phyloP scores from a whole-genome alignment of 2,329 filamentous ascomycete species.

The Sporothrix pseudoabietina region DNA sequence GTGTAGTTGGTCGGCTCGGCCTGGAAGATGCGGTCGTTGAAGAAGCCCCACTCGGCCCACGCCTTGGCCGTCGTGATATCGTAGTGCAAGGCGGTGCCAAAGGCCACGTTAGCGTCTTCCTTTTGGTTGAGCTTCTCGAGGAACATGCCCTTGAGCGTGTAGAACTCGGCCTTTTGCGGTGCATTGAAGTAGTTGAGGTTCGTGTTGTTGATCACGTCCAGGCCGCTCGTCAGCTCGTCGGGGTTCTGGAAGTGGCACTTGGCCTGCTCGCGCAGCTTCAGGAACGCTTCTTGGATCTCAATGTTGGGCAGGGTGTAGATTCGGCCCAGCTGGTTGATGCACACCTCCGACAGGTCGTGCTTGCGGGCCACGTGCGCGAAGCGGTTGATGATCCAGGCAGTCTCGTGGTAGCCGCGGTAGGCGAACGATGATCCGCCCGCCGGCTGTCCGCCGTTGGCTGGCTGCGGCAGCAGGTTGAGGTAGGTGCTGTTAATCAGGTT shows the following conservation, averaged over 20 bases:
- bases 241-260: conserved; percentile 98
- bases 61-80: conserved; percentile 95
- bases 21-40: conserved; percentile 96
- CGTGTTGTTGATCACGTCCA: conserved; percentile 99
- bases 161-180: conserved; percentile 97
- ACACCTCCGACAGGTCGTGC: conserved; percentile 94
- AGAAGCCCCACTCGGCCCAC: conserved; percentile 99
- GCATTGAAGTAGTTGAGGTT: conserved; percentile 98
- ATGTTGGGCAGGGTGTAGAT: conserved; percentile 99
- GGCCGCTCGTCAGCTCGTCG: conserved; percentile 83
- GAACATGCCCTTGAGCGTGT: conserved; percentile 99
- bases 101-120: conserved; percentile 89
- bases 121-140: conserved; percentile 89
- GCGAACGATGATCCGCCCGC: conserved; percentile 90
- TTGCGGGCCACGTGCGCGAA: conserved; percentile 98
- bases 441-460: conserved; percentile 63
- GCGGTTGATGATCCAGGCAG: conserved; percentile 98
- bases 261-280: conserved; percentile 97
- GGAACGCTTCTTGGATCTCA: conserved; percentile 97
- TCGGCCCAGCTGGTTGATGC: conserved; percentile 92
- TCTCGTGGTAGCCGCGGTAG: conserved; percentile 97
- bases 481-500: conserved; percentile 95
- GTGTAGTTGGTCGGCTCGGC: conserved; percentile 80
- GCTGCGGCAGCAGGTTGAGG: conserved; percentile 76
- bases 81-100: conserved; percentile 92